phyloP scores from a whole-genome alignment of 305 asterid species.

The Fraxinus platypoda region DNA sequence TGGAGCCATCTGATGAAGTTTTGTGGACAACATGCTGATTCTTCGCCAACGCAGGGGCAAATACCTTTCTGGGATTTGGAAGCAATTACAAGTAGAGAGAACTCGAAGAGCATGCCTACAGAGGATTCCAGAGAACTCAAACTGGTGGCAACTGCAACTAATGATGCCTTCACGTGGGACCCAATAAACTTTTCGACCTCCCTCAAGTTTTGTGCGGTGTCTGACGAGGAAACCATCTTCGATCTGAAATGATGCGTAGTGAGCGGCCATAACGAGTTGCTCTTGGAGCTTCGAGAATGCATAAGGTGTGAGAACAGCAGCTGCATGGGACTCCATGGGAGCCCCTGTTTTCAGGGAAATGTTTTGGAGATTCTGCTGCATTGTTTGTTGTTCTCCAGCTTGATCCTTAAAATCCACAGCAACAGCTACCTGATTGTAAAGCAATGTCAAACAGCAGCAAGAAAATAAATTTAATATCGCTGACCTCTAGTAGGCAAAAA shows the following conservation, averaged over 20 bases:
- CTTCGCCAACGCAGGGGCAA: conserved; percentile 77
- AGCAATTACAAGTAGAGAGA: conserved; percentile 88
- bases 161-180: conserved; percentile 76
- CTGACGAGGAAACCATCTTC: conserved; percentile 79
- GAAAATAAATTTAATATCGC: neutral
- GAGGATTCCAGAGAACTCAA: conserved; percentile 89
- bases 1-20: conserved; percentile 41
- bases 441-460: conserved; percentile 8
- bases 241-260: conserved; percentile 82
- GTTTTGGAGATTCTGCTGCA: conserved; percentile 96
- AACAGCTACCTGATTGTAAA: conserved; percentile 68
- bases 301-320: conserved; percentile 83
- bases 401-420: conserved; percentile 92
- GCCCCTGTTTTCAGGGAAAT: conserved; percentile 93
- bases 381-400: conserved; percentile 91
- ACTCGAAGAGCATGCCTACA: conserved; percentile 93
- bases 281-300: conserved; percentile 96
- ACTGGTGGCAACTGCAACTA: conserved; percentile 89
- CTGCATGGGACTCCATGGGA: conserved; percentile 99
- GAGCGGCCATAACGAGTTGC: conserved; percentile 87
- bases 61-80: conserved; percentile 85
- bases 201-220: conserved; percentile 90
- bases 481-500: neutral
- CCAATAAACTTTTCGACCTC: conserved; percentile 95
- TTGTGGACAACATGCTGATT: conserved; percentile 44